Evolutionary conservation across 257 asterid genomes (phyloP), one percentile per base, ranked within the genome.

Genomic region (Solanum verrucosum): DNA sequence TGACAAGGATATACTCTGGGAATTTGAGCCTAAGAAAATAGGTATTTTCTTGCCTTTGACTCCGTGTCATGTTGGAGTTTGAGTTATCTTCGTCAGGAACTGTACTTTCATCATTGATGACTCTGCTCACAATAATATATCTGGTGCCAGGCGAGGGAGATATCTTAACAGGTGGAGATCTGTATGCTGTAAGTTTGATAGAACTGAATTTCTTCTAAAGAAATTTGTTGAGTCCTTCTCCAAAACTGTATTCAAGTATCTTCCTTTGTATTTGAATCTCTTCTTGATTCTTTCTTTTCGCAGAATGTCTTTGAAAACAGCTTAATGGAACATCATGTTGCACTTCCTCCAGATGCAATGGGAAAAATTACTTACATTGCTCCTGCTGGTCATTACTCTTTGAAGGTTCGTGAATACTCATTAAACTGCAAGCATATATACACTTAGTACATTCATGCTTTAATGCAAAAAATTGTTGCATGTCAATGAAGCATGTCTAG

Each of bases 1-100:
- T n/a, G 99, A 97, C 91, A 97, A 97, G 91, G 99, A 97, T 87
- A 94, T 78, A 33, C 98, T 95, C 14, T 97, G 99, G 99, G 99
- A 97, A 84, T 97, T 97, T 93, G 90, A 93, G 89, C 99, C 99
- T 59, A 95, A 91, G 93, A 97, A 93, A 93, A 90, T 95, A 89
- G 99, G 98, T 96, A 71, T 73, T 25, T 86, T 52, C 67, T 42
- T 34, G 86, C 71, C 83, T 78, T 78, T 78, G 84, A 78, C 63
- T 42, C 63, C 37, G 3, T 78, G 20, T 2, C 84, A 40, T 42
- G 37, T n/a, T 78, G 84, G 84, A 42, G 23, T 78, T 78, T 25
- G 84, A 78, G 63, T 78, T 78, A 78, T 78, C 37, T 5, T 42
- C 31, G 37, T 14, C 84, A 78, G 2, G 46, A 78, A 25, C 63